Evolutionary conservation across 805 yeast species (phyloP).

Genomic region (Huiozyma naganishii): DNA sequence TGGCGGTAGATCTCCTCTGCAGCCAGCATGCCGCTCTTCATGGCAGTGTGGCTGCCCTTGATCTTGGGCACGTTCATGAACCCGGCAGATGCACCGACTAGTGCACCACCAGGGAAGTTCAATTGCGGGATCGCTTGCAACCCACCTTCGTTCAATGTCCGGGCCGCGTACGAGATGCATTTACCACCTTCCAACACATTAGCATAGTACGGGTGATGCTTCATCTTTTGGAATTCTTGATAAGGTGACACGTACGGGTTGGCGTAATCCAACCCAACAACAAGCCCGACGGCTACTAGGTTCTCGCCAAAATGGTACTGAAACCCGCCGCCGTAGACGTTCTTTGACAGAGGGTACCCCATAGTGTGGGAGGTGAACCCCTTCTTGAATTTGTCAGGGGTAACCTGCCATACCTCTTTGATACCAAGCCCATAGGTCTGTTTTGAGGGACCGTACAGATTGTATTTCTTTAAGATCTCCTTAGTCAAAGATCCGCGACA

Average conservation of each 20-base stretch:
- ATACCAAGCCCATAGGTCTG: constrained; percentile 95
- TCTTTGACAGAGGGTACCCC: constrained; percentile 73
- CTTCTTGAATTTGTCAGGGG: constrained; percentile 63
- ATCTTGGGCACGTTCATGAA: constrained; percentile 95
- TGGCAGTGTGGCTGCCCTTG: constrained; percentile 96
- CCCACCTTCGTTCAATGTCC: constrained; percentile 97
- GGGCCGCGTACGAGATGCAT: constrained; percentile 88
- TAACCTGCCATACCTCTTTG: constrained; percentile 95
- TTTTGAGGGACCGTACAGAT: constrained; percentile 44
- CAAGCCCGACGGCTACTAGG: constrained; percentile 85
- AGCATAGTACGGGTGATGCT: constrained; percentile 77
- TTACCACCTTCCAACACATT: constrained; percentile 75
- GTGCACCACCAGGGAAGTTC: constrained; percentile 90
- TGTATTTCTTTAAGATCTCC: constrained; percentile 56
- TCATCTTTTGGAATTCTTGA: constrained; percentile 91
- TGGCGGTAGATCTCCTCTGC: constrained; percentile 69
- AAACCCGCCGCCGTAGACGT: constrained; percentile 92
- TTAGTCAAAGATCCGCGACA: constrained; percentile 92
- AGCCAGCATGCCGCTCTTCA: constrained; percentile 90
- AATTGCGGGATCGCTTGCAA: constrained; percentile 84
- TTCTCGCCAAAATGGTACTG: constrained; percentile 95
- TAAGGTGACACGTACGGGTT: constrained; percentile 95
- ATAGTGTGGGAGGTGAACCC: constrained; percentile 80
- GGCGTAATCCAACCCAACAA: constrained; percentile 84
- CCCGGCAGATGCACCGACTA: constrained; percentile 94